phyloP scores from a whole-genome alignment of 192 early-diverging fungal species.

The Entomortierella chlamydospora region DNA sequence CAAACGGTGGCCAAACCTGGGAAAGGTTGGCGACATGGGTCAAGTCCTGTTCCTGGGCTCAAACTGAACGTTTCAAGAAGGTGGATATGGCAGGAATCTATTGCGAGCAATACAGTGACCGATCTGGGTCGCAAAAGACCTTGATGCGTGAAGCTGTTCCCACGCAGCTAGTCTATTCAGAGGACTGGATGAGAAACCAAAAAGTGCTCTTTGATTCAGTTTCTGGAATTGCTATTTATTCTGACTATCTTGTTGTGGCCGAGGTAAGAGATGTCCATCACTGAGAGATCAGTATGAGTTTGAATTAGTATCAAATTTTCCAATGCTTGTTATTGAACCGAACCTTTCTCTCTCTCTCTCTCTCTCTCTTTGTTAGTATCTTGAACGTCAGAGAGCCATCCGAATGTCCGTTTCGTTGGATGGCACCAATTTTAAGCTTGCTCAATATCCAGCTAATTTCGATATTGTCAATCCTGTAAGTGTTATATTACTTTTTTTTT shows the following conservation, averaged over 20 bases:
- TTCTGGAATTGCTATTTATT: slow-evolving; percentile 83
- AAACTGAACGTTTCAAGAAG: slow-evolving; percentile 64
- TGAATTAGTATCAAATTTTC: too few relatives aligned
- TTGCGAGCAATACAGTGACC: slow-evolving; percentile 78
- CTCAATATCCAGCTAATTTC: slow-evolving; percentile 84
- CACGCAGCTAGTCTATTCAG: slow-evolving; percentile 73
- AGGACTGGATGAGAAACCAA: slow-evolving; percentile 63
- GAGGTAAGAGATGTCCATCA: slow-evolving; percentile 40
- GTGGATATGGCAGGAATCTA: slow-evolving; percentile 72
- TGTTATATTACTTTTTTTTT: not conserved
- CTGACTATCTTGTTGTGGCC: slow-evolving; percentile 85
- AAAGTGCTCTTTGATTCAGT: slow-evolving; percentile 73
- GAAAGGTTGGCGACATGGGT: slow-evolving; percentile 72
- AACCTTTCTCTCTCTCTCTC: not conserved
- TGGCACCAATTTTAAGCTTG: slow-evolving; percentile 72
- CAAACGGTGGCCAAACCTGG: slow-evolving; percentile 81
- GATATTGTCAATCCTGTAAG: slow-evolving; percentile 61
- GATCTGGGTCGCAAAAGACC: slow-evolving; percentile 65
- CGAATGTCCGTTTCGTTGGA: slow-evolving; percentile 77
- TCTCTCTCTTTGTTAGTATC: slow-evolving; percentile 17
- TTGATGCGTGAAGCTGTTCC: slow-evolving; percentile 61
- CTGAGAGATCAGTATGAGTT: too few relatives aligned
- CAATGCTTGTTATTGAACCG: too few relatives aligned
- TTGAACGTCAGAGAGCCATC: slow-evolving; percentile 57
- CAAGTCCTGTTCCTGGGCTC: slow-evolving; percentile 78